Base-by-base conservation (phyloP, 2,329 filamentous ascomycete genomes). In the Pyrenophora seminiperda region DNA sequence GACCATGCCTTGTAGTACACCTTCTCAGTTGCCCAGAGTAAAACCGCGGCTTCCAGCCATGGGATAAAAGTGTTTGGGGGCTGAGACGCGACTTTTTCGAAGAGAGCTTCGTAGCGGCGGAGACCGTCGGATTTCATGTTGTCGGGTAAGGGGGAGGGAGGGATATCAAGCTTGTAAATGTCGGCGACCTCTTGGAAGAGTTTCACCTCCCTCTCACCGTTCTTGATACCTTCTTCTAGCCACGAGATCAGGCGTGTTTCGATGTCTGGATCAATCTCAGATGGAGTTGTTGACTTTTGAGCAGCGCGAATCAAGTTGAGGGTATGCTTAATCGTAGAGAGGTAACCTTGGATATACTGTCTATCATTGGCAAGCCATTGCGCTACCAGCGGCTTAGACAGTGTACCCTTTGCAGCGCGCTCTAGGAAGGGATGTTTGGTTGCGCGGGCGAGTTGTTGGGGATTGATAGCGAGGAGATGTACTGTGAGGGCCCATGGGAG, bases 291-390 rank as follows among this genome's bases (percentile, higher is more conserved):
- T 1, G 32, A 56, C 27, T 41, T 52, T 15, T 45, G 58, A 11
- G 41, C 43, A 13, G 41, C 46, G 11, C 52, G 56, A 13, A 66
- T 13, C 6, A 65, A 48, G n/a, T 48, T 58, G 4, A 67, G 54
- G 2, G 68, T 63, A 27, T 62, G 39, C 15, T 60, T 66, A 20
- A 58, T 59, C 5, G 64, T 59, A 7, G 51, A 58, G 40, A 70
- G 66, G 43, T 71, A 72, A 47, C 65, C 64, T 41, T 61, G 61
- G 43, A 71, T 62, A 41, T 72, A 72, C 10, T 70, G 56, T 1
- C 64, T 57, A 33, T 72, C 69, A 27, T 71, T 69, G 34, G 67
- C 66, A 13, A 72, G 66, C 69, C 69, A 72, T 43, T 65, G 51
- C 3, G 66, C 62, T n/a, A 72, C 61, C 7, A 61, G 19, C 3